Evolutionary conservation across 139 green algal species (phyloP).

Genomic region (Astrephomene gubernaculifera): DNA sequence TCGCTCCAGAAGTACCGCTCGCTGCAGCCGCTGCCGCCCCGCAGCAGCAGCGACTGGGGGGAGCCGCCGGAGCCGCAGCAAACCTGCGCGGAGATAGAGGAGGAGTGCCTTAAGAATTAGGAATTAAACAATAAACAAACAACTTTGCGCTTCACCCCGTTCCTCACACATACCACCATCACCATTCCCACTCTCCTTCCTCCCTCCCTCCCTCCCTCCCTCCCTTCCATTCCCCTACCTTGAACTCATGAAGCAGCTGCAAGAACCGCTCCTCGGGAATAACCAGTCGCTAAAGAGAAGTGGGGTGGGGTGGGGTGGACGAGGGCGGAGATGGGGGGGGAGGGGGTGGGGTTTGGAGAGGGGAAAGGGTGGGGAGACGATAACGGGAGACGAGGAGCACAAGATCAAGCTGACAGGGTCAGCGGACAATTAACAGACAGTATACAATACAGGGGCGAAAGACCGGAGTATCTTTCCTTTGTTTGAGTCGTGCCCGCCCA

Average conservation of each 20-base stretch:
- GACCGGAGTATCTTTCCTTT: not conserved
- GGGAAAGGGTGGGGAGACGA: not conserved
- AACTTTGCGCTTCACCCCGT: too few relatives aligned
- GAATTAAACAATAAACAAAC: too few relatives aligned
- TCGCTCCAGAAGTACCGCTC: constrained; percentile 44
- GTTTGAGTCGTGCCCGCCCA: not conserved
- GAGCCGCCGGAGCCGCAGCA: not conserved
- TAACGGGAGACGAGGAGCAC: not conserved
- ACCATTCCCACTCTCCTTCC: too few relatives aligned
- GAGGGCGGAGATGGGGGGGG: not conserved
- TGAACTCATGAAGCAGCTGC: too few relatives aligned
- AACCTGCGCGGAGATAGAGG: not conserved
- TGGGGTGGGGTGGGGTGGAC: not conserved
- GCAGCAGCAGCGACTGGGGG: not conserved
- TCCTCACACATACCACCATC: too few relatives aligned
- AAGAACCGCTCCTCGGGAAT: too few relatives aligned
- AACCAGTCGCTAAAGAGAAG: too few relatives aligned
- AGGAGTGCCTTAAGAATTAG: too few relatives aligned
- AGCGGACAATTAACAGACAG: not conserved
- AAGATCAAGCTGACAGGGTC: not conserved
- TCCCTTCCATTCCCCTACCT: too few relatives aligned
- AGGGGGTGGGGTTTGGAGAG: not conserved
- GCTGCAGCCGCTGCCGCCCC: not conserved
- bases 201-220: too few relatives aligned
- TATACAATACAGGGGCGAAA: not conserved